Evolutionary conservation across 176 grass and related monocot genomes (phyloP), one percentile per base, ranked within the genome.

Genomic region (Tillandsia leiboldiana): DNA sequence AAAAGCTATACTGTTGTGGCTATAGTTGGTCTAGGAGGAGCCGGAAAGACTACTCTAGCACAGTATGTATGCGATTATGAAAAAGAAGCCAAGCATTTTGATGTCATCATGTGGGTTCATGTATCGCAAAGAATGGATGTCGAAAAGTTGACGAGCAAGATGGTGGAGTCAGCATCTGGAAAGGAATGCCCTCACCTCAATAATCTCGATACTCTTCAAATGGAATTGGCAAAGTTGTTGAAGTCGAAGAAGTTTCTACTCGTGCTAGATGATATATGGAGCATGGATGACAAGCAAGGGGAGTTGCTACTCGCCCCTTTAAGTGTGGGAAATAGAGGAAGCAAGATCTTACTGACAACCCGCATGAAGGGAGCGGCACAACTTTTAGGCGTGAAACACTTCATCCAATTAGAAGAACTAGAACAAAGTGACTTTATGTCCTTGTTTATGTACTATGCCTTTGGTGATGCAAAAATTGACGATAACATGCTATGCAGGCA

Each of bases 91-190:
- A 0, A 68, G 7, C 0, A 61, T 68, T 80, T 80, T 73, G 70
- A 73, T 73, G 10, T 51, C 29, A 73, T 23, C 51, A 80, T 80
- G 53, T 73, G 78, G 70, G 70, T 80, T 8, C 58, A 70, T 50
- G 73, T 80, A 51, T 80, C 78, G 0, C 42, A 24, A 1, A 73
- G 51, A 2, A 51, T 80, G 7, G 70, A 80, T 62, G 52, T 80
- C 0, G 51, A 1, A 51, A 51, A 18, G 0, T 70, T 67, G 22
- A 80, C 70, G 0, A 3, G 51, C 1, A 52, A 80, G 70, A 62
- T 80, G 2, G 67, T 80, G 0, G 78, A 80, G 63, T 79, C 70
- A 1, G 70, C 63, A 11, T 9, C 2, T 8, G 65, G 23, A 0
- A 24, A 3, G 1, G 42, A 59, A 1, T 80, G 78, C 42, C 64